Percentiles rank a stretch among this genome's conserved stretches.
These are phyloP conservation scores for Cornus kousa DNA, from an alignment of 148 eudicot species.

Conservation along the genomic window DNA sequence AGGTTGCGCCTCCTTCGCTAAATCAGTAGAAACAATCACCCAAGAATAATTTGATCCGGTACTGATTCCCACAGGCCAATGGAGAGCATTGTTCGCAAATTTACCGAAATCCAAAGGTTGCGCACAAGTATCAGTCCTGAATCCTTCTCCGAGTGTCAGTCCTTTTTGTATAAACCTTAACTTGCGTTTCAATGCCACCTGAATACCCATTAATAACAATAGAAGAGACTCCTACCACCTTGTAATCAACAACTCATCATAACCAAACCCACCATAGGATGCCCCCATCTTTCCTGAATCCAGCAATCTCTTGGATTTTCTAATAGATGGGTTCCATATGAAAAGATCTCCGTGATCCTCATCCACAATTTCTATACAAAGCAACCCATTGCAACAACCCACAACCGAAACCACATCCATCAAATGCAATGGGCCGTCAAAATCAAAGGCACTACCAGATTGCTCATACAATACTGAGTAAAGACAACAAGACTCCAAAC, in stretches of 20 bases:
- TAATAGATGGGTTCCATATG: constrained; percentile 24
- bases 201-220: background rate
- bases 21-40: constrained; percentile 25
- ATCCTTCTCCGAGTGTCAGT: constrained; percentile 25
- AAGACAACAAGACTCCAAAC: background rate
- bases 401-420: background rate
- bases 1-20: constrained; percentile 23
- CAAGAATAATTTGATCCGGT: background rate
- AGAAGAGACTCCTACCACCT: constrained; percentile 23
- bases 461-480: constrained; percentile 11
- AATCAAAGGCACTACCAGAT: background rate
- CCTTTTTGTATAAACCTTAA: constrained; percentile 27
- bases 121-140: background rate
- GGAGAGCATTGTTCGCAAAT: constrained; percentile 29
- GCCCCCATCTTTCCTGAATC: background rate
- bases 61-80: constrained; percentile 24
- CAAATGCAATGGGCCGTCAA: constrained; percentile 16
- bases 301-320: constrained; percentile 16
- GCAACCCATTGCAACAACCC: constrained; percentile 34
- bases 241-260: constrained; percentile 36
- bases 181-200: background rate
- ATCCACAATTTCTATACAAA: constrained; percentile 15
- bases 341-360: background rate
- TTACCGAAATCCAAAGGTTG: constrained; percentile 8
- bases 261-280: constrained; percentile 22